Conservation (phyloP, 352 stramenopile genomes). For the Phytopythium aichiense region DNA sequence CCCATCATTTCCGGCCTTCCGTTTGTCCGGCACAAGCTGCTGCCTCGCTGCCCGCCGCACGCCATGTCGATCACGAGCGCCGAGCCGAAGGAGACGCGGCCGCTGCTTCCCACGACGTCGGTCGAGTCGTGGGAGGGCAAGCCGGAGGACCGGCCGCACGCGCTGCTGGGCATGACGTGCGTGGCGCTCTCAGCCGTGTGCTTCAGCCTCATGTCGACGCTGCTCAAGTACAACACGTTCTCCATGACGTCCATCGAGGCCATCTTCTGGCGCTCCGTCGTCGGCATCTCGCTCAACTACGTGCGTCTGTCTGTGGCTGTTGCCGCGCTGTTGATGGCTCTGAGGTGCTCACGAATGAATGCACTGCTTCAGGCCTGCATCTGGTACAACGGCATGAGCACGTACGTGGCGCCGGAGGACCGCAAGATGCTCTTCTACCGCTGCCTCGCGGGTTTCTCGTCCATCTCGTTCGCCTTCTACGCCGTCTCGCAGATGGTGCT, state of each 20-base stretch:
- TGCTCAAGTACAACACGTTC: conserved; percentile 76
- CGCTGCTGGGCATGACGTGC: conserved; percentile 53
- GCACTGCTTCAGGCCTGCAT: conserved; percentile 15
- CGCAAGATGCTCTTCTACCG: conserved; percentile 62
- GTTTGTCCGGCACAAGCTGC: not conserved
- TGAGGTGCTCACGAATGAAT: too few relatives aligned
- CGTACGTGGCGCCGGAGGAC: conserved; percentile 43
- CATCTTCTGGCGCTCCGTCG: conserved; percentile 72
- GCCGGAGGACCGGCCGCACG: conserved; percentile 32
- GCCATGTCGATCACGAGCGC: conserved; percentile 16
- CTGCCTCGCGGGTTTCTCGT: conserved; percentile 59
- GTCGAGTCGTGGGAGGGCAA: conserved; percentile 15
- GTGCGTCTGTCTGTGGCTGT: conserved; percentile 21
- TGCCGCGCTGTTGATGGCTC: too few relatives aligned
- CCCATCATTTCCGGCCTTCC: not conserved
- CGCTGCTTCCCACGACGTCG: conserved; percentile 24
- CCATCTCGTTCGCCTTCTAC: conserved; percentile 76
- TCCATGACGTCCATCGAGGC: conserved; percentile 76
- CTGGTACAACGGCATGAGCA: conserved; percentile 41
- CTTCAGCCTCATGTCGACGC: conserved; percentile 81
- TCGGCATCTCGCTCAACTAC: conserved; percentile 56
- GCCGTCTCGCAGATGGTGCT: conserved; percentile 77
- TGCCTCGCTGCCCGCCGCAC: not conserved
- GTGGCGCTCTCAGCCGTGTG: conserved; percentile 72
- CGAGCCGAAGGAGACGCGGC: conserved; percentile 14